Percentiles rank a stretch among this genome's conserved stretches.
These are phyloP conservation scores for Articulospora tetracladia DNA, from an alignment of 495 filamentous ascomycete genomes.

Conservation along the genomic window DNA sequence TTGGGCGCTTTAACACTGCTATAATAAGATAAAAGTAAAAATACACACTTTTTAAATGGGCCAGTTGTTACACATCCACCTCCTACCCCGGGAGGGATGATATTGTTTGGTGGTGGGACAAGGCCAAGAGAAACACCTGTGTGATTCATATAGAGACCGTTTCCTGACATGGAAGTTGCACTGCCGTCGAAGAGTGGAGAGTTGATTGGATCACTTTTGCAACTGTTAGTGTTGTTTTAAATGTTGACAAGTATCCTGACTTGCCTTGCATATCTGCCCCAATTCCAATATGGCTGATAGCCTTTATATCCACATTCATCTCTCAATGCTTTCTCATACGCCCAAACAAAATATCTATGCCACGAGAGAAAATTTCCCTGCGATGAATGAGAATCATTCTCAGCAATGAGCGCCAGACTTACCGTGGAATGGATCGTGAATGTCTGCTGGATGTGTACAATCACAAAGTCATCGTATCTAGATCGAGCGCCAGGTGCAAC, in stretches of 20 bases:
- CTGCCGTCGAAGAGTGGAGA: constrained; percentile 66
- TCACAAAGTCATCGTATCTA: constrained; percentile 66
- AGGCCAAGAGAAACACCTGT: constrained; percentile 27
- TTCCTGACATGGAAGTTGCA: constrained; percentile 55
- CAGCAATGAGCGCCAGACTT: background rate
- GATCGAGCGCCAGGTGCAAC: constrained; percentile 31
- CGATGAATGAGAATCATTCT: background rate
- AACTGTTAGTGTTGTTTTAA: constrained; percentile 6
- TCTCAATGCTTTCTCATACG: constrained; percentile 63
- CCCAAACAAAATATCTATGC: constrained; percentile 64
- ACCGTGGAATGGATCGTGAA: constrained; percentile 53
- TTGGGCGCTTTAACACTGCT: background rate
- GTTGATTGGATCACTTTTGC: constrained; percentile 35
- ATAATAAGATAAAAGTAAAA: background rate
- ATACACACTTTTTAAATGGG: constrained; percentile 41
- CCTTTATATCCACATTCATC: constrained; percentile 70
- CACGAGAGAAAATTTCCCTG: constrained; percentile 61
- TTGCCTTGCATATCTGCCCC: constrained; percentile 1
- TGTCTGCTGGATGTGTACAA: constrained; percentile 63
- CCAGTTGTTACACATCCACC: constrained; percentile 62
- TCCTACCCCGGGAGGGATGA: constrained; percentile 42
- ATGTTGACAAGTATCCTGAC: background rate
- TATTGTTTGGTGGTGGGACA: background rate
- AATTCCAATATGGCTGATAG: constrained; percentile 24
- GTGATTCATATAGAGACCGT: constrained; percentile 46